Conservation (phyloP, 805 yeast species). For the Candida gorgasii region DNA sequence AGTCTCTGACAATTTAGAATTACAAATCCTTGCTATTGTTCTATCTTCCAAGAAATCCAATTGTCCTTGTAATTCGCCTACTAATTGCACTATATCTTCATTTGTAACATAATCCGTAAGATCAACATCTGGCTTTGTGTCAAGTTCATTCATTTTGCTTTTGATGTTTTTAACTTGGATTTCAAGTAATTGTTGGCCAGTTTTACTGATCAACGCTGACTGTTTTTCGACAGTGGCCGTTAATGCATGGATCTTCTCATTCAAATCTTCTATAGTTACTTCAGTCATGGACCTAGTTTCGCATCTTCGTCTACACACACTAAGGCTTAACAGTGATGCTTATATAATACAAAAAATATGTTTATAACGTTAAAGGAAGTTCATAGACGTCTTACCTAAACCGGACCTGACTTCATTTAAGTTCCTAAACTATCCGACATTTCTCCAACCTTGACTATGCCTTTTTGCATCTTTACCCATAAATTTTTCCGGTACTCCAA, state of each 20-base stretch:
- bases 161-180: slow-evolving; percentile 61
- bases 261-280: slow-evolving; percentile 25
- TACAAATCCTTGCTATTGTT: slow-evolving; percentile 67
- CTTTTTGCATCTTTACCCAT: no score
- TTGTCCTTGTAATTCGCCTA: slow-evolving; percentile 88
- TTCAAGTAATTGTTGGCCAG: slow-evolving; percentile 77
- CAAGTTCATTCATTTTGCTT: slow-evolving; percentile 32
- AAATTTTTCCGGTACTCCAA: no score
- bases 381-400: no score
- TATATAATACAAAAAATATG: no score
- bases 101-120: slow-evolving; percentile 67
- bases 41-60: slow-evolving; percentile 77
- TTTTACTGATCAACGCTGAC: slow-evolving; percentile 61
- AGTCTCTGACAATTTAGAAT: slow-evolving; percentile 48
- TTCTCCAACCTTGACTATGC: no score
- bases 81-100: slow-evolving; percentile 83
- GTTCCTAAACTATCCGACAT: no score
- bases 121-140: slow-evolving; percentile 29
- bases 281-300: slow-evolving; percentile 2
- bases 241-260: slow-evolving; percentile 52
- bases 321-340: no score
- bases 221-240: slow-evolving; percentile 63
- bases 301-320: background rate
- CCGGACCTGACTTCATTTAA: no score
- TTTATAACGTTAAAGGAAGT: no score